Conservation (phyloP, 208 protist species). For the Leishmania martiniquensis region DNA sequence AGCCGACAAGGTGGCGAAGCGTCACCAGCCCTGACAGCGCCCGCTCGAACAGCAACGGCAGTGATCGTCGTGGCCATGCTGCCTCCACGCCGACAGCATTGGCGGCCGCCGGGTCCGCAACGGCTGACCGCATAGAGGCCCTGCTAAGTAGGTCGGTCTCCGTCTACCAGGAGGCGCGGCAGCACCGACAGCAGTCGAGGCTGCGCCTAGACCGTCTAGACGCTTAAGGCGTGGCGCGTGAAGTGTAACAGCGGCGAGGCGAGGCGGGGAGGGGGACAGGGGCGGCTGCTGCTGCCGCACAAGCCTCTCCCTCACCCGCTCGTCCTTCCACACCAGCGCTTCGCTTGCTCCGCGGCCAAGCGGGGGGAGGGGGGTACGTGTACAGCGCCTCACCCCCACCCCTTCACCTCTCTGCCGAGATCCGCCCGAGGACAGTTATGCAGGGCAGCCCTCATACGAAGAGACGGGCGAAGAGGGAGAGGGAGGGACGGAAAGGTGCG, state of each 20-base stretch:
- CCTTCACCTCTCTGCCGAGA: no score
- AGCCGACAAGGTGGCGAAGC: background rate
- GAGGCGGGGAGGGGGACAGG: no score
- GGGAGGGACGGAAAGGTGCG: no score
- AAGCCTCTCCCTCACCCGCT: no score
- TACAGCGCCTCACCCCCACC: no score
- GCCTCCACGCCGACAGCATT: background rate
- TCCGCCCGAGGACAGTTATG: no score
- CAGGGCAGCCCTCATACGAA: no score
- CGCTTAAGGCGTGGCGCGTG: background rate
- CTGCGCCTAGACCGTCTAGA: background rate
- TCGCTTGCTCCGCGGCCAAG: no score
- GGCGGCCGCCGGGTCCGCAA: background rate
- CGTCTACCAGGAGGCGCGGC: background rate
- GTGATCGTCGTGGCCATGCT: background rate
- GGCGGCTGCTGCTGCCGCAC: no score
- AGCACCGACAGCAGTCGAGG: background rate
- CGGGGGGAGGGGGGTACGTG: no score
- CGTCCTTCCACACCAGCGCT: no score
- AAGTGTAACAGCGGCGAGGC: background rate
- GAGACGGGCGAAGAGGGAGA: no score
- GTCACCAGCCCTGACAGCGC: background rate
- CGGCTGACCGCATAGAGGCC: background rate
- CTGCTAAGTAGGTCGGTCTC: background rate
- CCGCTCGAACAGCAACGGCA: background rate